Evolutionary conservation across 805 yeast species (phyloP).

Genomic region (Pichia eremophila): DNA sequence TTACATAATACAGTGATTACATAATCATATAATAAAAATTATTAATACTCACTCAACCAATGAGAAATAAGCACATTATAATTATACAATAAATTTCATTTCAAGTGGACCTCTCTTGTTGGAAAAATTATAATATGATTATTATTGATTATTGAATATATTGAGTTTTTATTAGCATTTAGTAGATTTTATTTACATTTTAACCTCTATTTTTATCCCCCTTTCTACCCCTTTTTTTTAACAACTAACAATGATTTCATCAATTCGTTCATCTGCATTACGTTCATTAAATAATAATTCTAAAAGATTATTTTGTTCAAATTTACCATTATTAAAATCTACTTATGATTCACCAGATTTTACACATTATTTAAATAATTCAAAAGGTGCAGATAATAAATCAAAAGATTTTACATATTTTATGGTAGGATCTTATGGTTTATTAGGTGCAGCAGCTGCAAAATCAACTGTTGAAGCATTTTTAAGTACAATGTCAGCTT

Average conservation of each 20-base stretch:
- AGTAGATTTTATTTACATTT: too few species aligned
- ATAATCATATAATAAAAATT: too few species aligned
- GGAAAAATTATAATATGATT: too few species aligned
- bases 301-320: not conserved
- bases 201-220: too few species aligned
- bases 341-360: slow-evolving; percentile 89
- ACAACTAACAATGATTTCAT: not conserved
- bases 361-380: slow-evolving; percentile 65
- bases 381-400: slow-evolving; percentile 56
- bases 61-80: not conserved
- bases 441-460: slow-evolving; percentile 87
- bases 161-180: too few species aligned
- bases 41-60: too few species aligned
- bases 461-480: slow-evolving; percentile 92
- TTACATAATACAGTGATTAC: too few species aligned
- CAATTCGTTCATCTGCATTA: slow-evolving; percentile 34
- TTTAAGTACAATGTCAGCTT: slow-evolving; percentile 89
- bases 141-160: too few species aligned
- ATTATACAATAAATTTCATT: not conserved
- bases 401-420: slow-evolving; percentile 87
- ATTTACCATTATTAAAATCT: slow-evolving; percentile 46
- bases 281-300: slow-evolving; percentile 28
- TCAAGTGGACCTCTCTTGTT: too few species aligned
- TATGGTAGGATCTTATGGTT: slow-evolving; percentile 94
- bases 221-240: too few species aligned